Evolutionary conservation across 768 basidiomycete genomes (phyloP).

Genomic region (Rossbeevera mucosa): DNA sequence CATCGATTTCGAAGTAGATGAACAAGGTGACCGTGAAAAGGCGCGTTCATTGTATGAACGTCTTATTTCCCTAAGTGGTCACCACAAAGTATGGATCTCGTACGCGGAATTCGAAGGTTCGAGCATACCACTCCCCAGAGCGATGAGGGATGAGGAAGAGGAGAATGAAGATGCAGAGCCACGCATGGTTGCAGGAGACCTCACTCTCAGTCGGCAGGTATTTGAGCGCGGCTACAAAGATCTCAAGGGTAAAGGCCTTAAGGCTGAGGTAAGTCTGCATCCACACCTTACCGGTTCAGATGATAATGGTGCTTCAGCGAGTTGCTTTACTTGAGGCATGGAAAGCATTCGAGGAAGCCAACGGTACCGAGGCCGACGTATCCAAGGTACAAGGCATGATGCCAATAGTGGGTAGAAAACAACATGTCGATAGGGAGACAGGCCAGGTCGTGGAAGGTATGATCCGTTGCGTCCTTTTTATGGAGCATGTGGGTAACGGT

Average conservation of each 20-base stretch:
- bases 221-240: constrained; percentile 88
- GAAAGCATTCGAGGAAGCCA: constrained; percentile 86
- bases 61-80: constrained; percentile 77
- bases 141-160: constrained; percentile 67
- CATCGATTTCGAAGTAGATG: constrained; percentile 93
- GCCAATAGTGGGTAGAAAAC: constrained; percentile 84
- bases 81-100: constrained; percentile 96
- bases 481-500: not conserved
- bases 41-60: constrained; percentile 88
- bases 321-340: constrained; percentile 90
- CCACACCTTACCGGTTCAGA: not conserved
- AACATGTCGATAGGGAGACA: constrained; percentile 78
- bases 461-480: constrained; percentile 17
- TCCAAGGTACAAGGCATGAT: constrained; percentile 87
- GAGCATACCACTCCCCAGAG: constrained; percentile 59
- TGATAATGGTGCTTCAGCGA: constrained; percentile 47
- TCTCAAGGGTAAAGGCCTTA: constrained; percentile 73
- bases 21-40: constrained; percentile 78
- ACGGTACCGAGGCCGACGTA: constrained; percentile 70
- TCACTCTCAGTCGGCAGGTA: constrained; percentile 63
- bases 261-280: constrained; percentile 68
- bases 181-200: constrained; percentile 69
- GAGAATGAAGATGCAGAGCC: constrained; percentile 46
- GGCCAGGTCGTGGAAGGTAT: constrained; percentile 83
- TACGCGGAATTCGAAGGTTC: constrained; percentile 91